Base-by-base conservation (phyloP, 2,329 filamentous ascomycete genomes). In the Phyllosticta capitalensis region DNA sequence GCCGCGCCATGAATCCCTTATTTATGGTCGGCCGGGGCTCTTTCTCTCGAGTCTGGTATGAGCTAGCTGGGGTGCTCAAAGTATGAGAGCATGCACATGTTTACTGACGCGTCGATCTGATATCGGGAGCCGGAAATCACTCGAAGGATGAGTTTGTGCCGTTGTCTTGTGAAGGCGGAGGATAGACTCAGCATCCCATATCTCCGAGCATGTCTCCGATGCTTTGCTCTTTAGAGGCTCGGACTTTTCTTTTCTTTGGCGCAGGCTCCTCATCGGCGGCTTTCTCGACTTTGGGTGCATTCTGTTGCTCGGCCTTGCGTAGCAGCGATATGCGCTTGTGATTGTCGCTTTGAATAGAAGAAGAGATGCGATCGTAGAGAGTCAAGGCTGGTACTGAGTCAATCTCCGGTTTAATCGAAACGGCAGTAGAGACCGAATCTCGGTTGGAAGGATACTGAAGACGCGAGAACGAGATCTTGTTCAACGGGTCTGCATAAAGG, bases 211-310 rank as follows among this genome's bases (percentile, higher is more conserved):
- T 17, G 21, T 59, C 52, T 3, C 22, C 52, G 5, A 59, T 5
- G 10, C 6, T 9, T 24, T 51, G 33, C 52, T 51, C 38, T 21
- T 55, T 55, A 7, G 45, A 26, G 9, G 24, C 26, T 12, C 57
- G 57, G 17, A 59, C 14, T 21, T 55, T 59, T 9, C 57, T 45
- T 30, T 28, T 59, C 28, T 59, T 59, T 12, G 5, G 30, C 10
- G n/a, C 19, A 2, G 57, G 57, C 48, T 55, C 26, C 10, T 19
- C 9, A 22, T n/a, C 22, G 21, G 10, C 24, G 20, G 12, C 12
- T 12, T 30, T 28, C 12, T 3, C 9, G 20, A 17, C 22, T 21
- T 19, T 9, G 12, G 2, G 20, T 17, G 10, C 7, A 6, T 45
- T 6, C 17, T 45, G 14, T 45, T 3, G 2, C 7, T 45, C 7